Evolutionary conservation across 352 stramenopile genomes (phyloP).

Genomic region (Lagenidium giganteum): DNA sequence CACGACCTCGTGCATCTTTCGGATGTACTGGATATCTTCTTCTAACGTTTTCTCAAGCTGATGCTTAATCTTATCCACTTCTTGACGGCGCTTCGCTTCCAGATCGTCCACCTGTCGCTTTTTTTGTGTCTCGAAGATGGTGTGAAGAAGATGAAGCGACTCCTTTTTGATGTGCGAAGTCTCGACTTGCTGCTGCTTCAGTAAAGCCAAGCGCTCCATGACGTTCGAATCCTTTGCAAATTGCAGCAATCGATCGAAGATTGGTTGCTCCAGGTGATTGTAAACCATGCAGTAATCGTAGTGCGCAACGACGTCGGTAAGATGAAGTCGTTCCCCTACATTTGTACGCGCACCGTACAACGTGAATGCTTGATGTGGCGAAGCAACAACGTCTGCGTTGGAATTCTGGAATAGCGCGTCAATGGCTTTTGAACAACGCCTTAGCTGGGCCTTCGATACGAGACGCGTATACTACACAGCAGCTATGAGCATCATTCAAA

Average conservation of each 20-base stretch:
- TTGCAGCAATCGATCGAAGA: slow-evolving; percentile 58
- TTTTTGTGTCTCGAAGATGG: slow-evolving; percentile 40
- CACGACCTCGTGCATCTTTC: slow-evolving; percentile 49
- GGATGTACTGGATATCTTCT: slow-evolving; percentile 58
- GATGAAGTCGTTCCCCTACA: slow-evolving; percentile 39
- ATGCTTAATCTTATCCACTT: slow-evolving; percentile 35
- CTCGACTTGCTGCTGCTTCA: slow-evolving; percentile 46
- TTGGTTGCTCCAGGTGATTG: slow-evolving; percentile 65
- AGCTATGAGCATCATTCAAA: no score
- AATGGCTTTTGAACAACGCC: slow-evolving; percentile 37
- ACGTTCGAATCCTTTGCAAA: slow-evolving; percentile 64
- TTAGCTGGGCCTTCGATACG: slow-evolving; percentile 47
- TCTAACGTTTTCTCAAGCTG: slow-evolving; percentile 45
- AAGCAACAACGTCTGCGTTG: slow-evolving; percentile 17
- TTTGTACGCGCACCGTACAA: slow-evolving; percentile 29
- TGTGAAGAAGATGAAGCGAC: slow-evolving; percentile 33
- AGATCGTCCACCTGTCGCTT: slow-evolving; percentile 30
- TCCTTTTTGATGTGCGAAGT: slow-evolving; percentile 45
- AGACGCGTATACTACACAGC: slow-evolving; percentile 43
- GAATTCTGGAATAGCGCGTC: slow-evolving; percentile 42
- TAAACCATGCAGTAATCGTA: slow-evolving; percentile 52
- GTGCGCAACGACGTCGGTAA: slow-evolving; percentile 55
- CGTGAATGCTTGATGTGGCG: slow-evolving; percentile 45
- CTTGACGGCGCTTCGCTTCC: slow-evolving; percentile 25
- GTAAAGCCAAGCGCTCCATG: slow-evolving; percentile 42